Evolutionary conservation across 225 moss, liverwort and hornwort species (phyloP), one percentile per base, ranked within the genome.

Genomic region (Bryoerythrophyllum caledonicum): DNA sequence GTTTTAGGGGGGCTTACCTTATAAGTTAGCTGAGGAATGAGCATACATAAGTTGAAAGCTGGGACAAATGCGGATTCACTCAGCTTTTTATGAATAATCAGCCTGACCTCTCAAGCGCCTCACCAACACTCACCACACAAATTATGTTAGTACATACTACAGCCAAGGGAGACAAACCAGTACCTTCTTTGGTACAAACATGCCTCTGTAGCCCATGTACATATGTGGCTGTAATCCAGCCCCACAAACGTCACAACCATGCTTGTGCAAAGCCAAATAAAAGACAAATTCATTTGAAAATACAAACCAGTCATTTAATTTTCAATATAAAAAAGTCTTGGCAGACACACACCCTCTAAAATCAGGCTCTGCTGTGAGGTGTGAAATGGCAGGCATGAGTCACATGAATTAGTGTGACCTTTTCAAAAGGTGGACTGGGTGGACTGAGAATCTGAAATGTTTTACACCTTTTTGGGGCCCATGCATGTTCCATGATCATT

Each of bases 401-500:
- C 60, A 60, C 60, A 72, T 60, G 60, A 44, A 72, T 44, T 60
- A 60, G 44, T 27, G 6, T 71, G 27, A 27, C 24, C 38, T 41
- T 26, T 13, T 20, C 19, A 41, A 17, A 2, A 17, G 46, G 16
- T 5, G 8, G 3, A 8, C 34, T 35, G 20, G 14, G 68, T 13
- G 7, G 4, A 0, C 28, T 1, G 14, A 55, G 13, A 55, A 8
- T 43, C 65, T 54, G 0, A 7, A 38, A 38, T 38, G 38, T 38
- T 37, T 8, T 38, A 10, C 38, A 64, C 17, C 7, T 37, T 74
- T 63, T n/a, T 26, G 6, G 37, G 1, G 11, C 6, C 37, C 73
- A 51, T 49, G 16, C 38, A 38, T 38, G 38, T 8, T 38, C 38
- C 35, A 54, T 23, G 24, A 21, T 61, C 6, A 30, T 30, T n/a